Evolutionary conservation across 768 basidiomycete species (phyloP), one percentile per base, ranked within the genome.

Genomic region (Boletus subcaerulescens): DNA sequence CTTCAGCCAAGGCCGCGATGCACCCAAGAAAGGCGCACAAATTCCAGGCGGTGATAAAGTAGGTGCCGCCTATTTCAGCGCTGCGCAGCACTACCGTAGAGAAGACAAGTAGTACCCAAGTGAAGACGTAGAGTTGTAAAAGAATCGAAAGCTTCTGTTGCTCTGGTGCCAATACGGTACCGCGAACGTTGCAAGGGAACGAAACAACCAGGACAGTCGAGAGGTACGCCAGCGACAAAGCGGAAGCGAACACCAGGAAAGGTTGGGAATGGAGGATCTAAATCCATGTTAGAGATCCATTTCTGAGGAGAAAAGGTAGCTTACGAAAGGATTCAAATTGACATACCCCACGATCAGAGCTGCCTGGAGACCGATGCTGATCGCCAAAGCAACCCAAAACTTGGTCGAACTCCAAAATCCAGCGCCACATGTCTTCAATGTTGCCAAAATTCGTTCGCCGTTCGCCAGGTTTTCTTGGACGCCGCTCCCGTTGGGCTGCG

Each of bases 201-300:
- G 70, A 73, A 32, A 83, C 61, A 22, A 77, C 65, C 22, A 80
- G 61, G 12, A 76, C 74, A 15, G 76, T 69, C 1, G 72, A 62
- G 17, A 88, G 69, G 62, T 82, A 86, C 2, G 79, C 73, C 14
- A 84, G 64, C 15, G 79, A 74, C n/a, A 78, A 60, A 32, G 76
- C 72, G 0, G 83, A 80, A 20, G 73, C 57, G 13, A 84, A 63
- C 14, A 86, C 80, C 14, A 79, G 62, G 53, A 79, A 78, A 4
- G 80, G 78, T 8, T 76, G 76, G 2, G 85, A 80, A 64, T 91
- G 84, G 10, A 83, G 71, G 29, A 85, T 75, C 89, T 91, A 17
- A 40, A n/a, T 18, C 50, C 55, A 12, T 42, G 52, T 60, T 33
- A 38, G 53, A 33, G 24, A 35, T 40, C 14, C 11, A 38, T 26